Evolutionary conservation across 225 moss, liverwort and hornwort genomes (phyloP).

Genomic region (Polytrichum commune): DNA sequence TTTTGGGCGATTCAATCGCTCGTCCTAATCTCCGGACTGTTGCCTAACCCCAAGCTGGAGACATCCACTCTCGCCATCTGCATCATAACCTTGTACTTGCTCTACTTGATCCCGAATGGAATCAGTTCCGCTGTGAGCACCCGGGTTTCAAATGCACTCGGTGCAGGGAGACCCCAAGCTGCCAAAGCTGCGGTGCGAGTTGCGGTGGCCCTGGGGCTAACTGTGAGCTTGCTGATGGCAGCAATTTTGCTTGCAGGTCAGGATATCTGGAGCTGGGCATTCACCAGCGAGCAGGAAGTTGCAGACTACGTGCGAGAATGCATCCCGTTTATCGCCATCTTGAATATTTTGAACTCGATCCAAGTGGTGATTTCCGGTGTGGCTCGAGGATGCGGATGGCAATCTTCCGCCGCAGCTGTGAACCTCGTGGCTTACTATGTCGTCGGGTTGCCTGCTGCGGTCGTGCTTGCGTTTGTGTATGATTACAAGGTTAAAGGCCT

Average conservation of each 20-base stretch:
- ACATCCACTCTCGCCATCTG: slow-evolving; percentile 43
- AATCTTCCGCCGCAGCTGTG: slow-evolving; percentile 48
- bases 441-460: slow-evolving; percentile 58
- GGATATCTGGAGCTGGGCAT: slow-evolving; percentile 26
- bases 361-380: slow-evolving; percentile 54
- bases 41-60: slow-evolving; percentile 48
- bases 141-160: slow-evolving; percentile 54
- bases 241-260: slow-evolving; percentile 7
- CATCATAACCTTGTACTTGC: slow-evolving; percentile 25
- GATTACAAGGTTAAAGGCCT: slow-evolving; percentile 35
- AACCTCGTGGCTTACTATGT: slow-evolving; percentile 67
- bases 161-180: slow-evolving; percentile 30
- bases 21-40: slow-evolving; percentile 38
- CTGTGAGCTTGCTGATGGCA: slow-evolving; percentile 11
- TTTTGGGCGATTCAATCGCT: slow-evolving; percentile 45
- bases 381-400: slow-evolving; percentile 79
- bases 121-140: slow-evolving; percentile 54
- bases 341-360: slow-evolving; percentile 29
- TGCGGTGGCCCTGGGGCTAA: slow-evolving; percentile 15
- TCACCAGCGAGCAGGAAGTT: slow-evolving; percentile 45
- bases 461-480: slow-evolving; percentile 51
- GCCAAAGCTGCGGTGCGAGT: slow-evolving; percentile 33
- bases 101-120: slow-evolving; percentile 50
- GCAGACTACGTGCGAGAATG: slow-evolving; percentile 21
- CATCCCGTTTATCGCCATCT: slow-evolving; percentile 34